Percentiles rank a stretch among this genome's conserved stretches.
Conservation (phyloP, 2,329 filamentous ascomycete genomes). For the Botrytis porri region DNA sequence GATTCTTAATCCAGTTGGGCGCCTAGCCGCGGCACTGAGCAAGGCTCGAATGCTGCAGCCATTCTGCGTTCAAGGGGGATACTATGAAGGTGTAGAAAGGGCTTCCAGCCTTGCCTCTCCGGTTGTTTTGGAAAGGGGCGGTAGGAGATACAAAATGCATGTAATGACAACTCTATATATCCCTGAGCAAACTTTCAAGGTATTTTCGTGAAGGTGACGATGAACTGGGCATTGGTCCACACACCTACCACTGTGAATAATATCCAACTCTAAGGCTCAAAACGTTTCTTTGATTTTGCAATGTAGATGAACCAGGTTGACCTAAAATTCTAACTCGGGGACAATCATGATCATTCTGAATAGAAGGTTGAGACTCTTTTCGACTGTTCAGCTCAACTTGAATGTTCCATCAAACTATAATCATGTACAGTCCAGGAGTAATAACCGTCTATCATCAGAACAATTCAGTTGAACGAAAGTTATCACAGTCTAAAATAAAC, state of each 20-base stretch:
- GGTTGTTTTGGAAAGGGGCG: neutral
- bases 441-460: neutral
- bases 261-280: neutral
- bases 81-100: neutral
- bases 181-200: neutral
- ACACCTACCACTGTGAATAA: neutral
- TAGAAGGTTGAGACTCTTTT: neutral
- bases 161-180: neutral
- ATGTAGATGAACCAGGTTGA: neutral
- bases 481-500: neutral
- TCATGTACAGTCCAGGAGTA: neutral
- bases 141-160: neutral
- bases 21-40: neutral
- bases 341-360: neutral
- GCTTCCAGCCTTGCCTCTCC: neutral
- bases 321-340: neutral
- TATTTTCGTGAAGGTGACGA: neutral
- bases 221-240: neutral
- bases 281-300: neutral
- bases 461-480: neutral
- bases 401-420: neutral
- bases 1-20: neutral
- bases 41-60: neutral
- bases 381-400: neutral
- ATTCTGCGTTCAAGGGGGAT: neutral